Base-by-base conservation (phyloP, 2,329 filamentous ascomycete species). In the Ascochyta rabiei region DNA sequence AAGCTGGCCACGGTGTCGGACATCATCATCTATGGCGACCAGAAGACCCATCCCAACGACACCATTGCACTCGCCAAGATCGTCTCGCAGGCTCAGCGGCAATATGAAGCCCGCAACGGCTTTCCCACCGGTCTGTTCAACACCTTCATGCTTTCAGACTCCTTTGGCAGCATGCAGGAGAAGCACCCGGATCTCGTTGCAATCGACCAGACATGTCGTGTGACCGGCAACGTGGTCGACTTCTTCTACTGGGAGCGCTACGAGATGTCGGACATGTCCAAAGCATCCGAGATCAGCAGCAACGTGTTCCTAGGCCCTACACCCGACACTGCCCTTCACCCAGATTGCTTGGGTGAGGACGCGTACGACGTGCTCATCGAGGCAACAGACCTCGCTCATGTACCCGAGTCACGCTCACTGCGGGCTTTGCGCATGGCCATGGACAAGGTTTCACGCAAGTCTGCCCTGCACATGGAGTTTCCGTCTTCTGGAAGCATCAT, bases 211-310 rank as follows among this genome's bases (percentile, higher is more conserved):
- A 76, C 81, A 28, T 92, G 92, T 9, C 81, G 82, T 35, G 77
- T 88, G 66, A 96, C 91, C 0, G 90, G 90, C 24, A 84, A 87
- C 16, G 87, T 95, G 21, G 82, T 96, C 67, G 93, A 98, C 74
- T 95, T 99, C 72, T 90, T 91, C 71, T 88, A 90, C 64, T 91
- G 91, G 78, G 95, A 99, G 75, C 84, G 93, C 53, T 77, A 85
- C 44, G 95, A 99, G 77, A 98, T 99, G 93, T 92, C 90, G 74
- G 83, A 83, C 55, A 97, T 98, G 93, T 93, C 93, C 10, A 86
- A 86, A 66, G 89, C 93, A 3, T 92, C 92, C 0, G 90, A 96
- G 73, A 96, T 98, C 59, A 87, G 90, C 48, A 83, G 85, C 62
- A 97, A 97, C 70, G 91, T 98, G 23, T 98, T 89, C 84, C 81